Evolutionary conservation across 352 stramenopile genomes (phyloP).

Genomic region (Elongisporangium prolatum): DNA sequence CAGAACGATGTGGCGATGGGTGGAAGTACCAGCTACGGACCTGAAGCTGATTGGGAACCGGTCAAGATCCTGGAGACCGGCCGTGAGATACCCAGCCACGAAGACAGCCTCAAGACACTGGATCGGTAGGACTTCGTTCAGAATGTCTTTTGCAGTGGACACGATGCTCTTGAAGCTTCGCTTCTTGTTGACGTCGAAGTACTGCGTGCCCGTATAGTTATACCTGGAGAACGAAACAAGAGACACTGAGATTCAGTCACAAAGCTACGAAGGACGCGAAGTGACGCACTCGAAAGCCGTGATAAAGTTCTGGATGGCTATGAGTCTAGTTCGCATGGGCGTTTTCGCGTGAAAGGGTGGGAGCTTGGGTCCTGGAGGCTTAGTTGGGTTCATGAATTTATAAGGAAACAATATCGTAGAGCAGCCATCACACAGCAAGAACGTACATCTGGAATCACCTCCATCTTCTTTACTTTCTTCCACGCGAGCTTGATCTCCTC

Average conservation of each 20-base stretch:
- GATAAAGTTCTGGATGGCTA: slow-evolving; percentile 62
- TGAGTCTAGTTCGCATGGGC: slow-evolving; percentile 50
- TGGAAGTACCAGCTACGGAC: slow-evolving; percentile 46
- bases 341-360: slow-evolving; percentile 47
- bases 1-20: slow-evolving; percentile 82
- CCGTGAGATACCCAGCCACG: slow-evolving; percentile 73
- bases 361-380: slow-evolving; percentile 62
- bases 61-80: slow-evolving; percentile 56
- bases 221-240: slow-evolving; percentile 27
- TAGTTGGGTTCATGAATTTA: not conserved
- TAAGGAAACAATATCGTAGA: not conserved
- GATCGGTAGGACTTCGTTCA: slow-evolving; percentile 79
- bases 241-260: not conserved
- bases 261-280: not conserved
- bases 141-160: slow-evolving; percentile 82
- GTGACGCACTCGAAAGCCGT: slow-evolving; percentile 56
- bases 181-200: slow-evolving; percentile 87
- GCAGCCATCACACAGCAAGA: not conserved
- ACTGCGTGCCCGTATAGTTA: slow-evolving; percentile 85
- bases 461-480: slow-evolving; percentile 63
- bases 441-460: slow-evolving; percentile 38
- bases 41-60: slow-evolving; percentile 87
- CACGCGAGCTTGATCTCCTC: slow-evolving; percentile 65
- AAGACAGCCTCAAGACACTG: slow-evolving; percentile 89
- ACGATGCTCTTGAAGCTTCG: slow-evolving; percentile 87